These are phyloP conservation scores for Rhynchospora tenuis DNA, from an alignment of 176 grass and related monocot species.

Conservation along the genomic window DNA sequence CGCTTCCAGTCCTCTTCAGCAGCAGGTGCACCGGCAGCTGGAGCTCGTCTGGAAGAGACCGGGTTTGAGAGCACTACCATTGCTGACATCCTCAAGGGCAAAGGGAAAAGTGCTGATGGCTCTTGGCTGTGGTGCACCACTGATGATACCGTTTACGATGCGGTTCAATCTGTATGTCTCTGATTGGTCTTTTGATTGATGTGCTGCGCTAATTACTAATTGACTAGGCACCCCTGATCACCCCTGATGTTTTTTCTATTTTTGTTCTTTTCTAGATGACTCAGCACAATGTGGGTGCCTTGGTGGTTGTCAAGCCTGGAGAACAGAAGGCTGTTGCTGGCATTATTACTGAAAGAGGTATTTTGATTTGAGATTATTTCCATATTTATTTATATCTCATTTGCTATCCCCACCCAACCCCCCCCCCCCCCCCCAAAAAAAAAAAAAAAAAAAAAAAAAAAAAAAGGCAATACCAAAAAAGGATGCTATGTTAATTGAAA, in stretches of 20 bases:
- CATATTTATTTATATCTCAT: neutral
- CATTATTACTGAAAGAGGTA: constrained; percentile 99
- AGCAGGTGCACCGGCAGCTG: constrained; percentile 40
- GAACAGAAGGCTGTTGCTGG: constrained; percentile 65
- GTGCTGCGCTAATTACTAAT: neutral
- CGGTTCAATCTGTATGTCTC: constrained; percentile 79
- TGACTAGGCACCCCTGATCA: neutral
- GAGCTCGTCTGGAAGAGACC: constrained; percentile 46
- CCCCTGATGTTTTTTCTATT: constrained; percentile 1
- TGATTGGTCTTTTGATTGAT: neutral
- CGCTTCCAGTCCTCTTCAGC: constrained; percentile 12
- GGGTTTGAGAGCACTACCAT: constrained; percentile 90
- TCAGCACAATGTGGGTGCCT: constrained; percentile 91
- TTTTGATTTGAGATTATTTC: neutral
- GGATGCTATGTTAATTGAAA: neutral
- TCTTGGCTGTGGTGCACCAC: constrained; percentile 99
- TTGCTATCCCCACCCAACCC: neutral
- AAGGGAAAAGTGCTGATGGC: constrained; percentile 87
- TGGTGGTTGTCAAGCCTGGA: constrained; percentile 90
- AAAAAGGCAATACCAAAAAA: neutral
- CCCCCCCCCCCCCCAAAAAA: too few relatives aligned
- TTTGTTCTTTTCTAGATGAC: constrained; percentile 57
- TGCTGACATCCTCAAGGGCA: constrained; percentile 66
- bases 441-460: too few relatives aligned
- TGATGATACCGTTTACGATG: constrained; percentile 83